These are phyloP conservation scores for Suillus subaureus DNA, from an alignment of 768 basidiomycete genomes.

Conservation along the genomic window DNA sequence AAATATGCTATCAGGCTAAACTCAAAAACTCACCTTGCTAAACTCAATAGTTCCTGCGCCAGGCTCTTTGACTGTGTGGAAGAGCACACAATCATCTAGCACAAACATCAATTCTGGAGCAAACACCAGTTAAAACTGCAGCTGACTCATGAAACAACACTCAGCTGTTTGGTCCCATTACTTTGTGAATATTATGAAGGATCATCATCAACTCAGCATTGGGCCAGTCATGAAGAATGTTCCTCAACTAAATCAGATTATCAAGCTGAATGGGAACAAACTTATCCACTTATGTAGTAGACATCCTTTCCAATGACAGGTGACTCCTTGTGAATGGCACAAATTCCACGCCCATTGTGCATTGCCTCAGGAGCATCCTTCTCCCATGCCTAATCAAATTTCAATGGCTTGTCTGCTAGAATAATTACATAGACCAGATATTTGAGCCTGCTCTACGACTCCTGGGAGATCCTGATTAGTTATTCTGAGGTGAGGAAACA, in stretches of 20 bases:
- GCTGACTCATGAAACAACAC: slow-evolving; percentile 37
- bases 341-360: slow-evolving; percentile 19
- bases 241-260: slow-evolving; percentile 21
- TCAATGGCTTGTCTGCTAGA: not conserved
- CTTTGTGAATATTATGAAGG: slow-evolving; percentile 29
- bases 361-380: slow-evolving; percentile 23
- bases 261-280: no score
- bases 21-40: not conserved
- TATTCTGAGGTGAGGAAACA: slow-evolving; percentile 29
- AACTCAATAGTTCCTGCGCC: not conserved
- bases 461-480: slow-evolving; percentile 32
- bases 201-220: slow-evolving; percentile 34
- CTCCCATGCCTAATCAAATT: slow-evolving; percentile 15
- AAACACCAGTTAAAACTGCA: not conserved
- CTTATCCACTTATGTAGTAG: slow-evolving; percentile 30
- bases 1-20: not conserved
- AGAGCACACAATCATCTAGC: slow-evolving; percentile 25
- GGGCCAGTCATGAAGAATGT: slow-evolving; percentile 40
- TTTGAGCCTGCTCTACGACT: slow-evolving; percentile 16
- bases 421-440: not conserved
- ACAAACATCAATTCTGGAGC: not conserved
- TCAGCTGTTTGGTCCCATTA: slow-evolving; percentile 32
- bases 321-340: slow-evolving; percentile 18
- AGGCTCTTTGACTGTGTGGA: slow-evolving; percentile 13
- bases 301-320: slow-evolving; percentile 23